phyloP scores from a whole-genome alignment of 371 early-diverging fungal genomes.

The Lichtheimia corymbifera region DNA sequence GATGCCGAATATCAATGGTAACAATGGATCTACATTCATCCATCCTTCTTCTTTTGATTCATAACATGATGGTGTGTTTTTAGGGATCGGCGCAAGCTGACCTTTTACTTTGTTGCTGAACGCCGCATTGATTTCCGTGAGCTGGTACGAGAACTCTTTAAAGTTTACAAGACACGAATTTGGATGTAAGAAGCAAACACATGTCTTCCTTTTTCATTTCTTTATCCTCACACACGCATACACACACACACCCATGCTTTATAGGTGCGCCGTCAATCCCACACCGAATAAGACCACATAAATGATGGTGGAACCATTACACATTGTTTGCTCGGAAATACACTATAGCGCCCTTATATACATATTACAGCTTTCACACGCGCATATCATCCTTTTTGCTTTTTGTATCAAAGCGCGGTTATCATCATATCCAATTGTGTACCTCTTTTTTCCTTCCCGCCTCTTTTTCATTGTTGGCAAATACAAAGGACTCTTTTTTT shows the following conservation, averaged over 20 bases:
- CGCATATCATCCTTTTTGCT: too few species aligned
- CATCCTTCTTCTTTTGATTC: background rate
- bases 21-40: background rate
- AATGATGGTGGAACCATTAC: too few species aligned
- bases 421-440: too few species aligned
- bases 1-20: conserved; percentile 98
- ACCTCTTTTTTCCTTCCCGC: too few species aligned
- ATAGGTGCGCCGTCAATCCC: conserved; percentile 23
- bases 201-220: too few species aligned
- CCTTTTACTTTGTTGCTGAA: conserved; percentile 92
- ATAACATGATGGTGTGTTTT: background rate
- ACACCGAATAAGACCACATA: background rate
- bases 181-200: conserved; percentile 78
- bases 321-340: too few species aligned
- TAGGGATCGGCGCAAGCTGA: conserved; percentile 94
- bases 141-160: conserved; percentile 97
- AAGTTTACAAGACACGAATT: conserved; percentile 98
- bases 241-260: background rate
- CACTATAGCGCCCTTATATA: too few species aligned
- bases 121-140: conserved; percentile 98
- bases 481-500: too few species aligned
- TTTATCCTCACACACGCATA: background rate
- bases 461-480: too few species aligned
- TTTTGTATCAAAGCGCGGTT: too few species aligned
- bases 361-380: too few species aligned